Evolutionary conservation across 2,329 filamentous ascomycete species (phyloP), one percentile per base, ranked within the genome.

Genomic region (Trichoderma atrobrunneum): DNA sequence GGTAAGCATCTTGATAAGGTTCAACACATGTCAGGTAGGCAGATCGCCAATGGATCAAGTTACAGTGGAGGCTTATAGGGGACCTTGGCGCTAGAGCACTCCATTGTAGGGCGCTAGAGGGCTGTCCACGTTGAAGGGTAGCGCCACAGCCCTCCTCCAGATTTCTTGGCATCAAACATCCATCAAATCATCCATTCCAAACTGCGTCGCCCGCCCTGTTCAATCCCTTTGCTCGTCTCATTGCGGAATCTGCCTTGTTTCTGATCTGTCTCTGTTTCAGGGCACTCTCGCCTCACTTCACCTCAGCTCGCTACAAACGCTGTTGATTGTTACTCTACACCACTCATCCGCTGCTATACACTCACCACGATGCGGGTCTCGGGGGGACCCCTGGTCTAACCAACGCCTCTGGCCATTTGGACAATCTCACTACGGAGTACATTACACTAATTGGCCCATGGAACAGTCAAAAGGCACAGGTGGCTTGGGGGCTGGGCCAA

Each of bases 401-500:
- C 36, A 60, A 51, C 28, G 54, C 36, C 26, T 60, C n/a, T 68
- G 32, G 3, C 36, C 34, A 14, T 59, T 10, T 48, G 51, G 34
- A 32, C 30, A 39, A 39, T 60, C 54, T 48, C 51, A 60, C 63
- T 59, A n/a, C n/a, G n/a, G n/a, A n/a, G n/a, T n/a, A n/a, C 65
- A 28, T 51, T 66, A 43, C 39, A 43, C 39, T 43, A 43, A 57
- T 57, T 57, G 64, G 32, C 64, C 63, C 21, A 18, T 63, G 36
- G 21, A 63, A 1, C 32, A 8, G 30, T 24, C 51, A 43, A 36
- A 39, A 39, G 8, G 43, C 43, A 32, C 39, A 61, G 7, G 68
- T 64, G 60, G 68, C 68, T 64, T 71, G 68, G 68, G 51, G 43
- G 68, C 59, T 64, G 43, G 51, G 43, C 70, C 70, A 62, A 71